Evolutionary conservation across 495 filamentous ascomycete genomes (phyloP), one percentile per base, ranked within the genome.

Genomic region (Aspergillus sclerotiicarbonarius): DNA sequence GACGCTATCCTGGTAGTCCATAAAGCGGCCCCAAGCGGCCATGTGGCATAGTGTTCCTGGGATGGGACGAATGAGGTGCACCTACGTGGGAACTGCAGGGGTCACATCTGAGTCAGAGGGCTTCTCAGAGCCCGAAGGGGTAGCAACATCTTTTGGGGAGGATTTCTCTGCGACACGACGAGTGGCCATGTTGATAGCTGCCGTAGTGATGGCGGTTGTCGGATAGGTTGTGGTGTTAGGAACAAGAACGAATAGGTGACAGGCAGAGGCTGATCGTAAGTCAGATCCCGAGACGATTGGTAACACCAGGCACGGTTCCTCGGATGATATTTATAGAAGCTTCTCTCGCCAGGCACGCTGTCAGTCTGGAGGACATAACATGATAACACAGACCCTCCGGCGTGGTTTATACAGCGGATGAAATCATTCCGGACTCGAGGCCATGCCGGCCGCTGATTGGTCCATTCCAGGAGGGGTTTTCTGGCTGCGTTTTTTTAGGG

Each of bases 21-120:
- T 13, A 7, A 35, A 32, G 33, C 41, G 20, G 30, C 41, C n/a
- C 49, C 45, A 9, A 52, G 33, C 20, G 44, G 44, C 51, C 51
- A 51, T 54, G 46, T 60, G 52, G 52, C 58, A 47, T 56, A 13
- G 61, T 33, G 44, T 15, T 50, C 9, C 29, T 15, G 25, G 25
- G 3, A 31, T 8, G 45, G 50, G 18, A 45, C 16, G 61, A 45
- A 39, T 51, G 13, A 33, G 50, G 53, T 35, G 31, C 29, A 80
- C 85, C 70, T 76, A 92, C 89, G 79, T 78, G 37, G 90, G 89
- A 33, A 95, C 89, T 35, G 86, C 88, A 45, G 89, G 85, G 15
- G 87, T 65, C 37, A 77, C 76, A 57, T 80, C 73, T 8, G 80
- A 81, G 44, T 62, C 62, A 20, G 54, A 32, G 15, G 49, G 49